phyloP scores from a whole-genome alignment of 75 land plant species.

The Isoetes taiwanensis region DNA sequence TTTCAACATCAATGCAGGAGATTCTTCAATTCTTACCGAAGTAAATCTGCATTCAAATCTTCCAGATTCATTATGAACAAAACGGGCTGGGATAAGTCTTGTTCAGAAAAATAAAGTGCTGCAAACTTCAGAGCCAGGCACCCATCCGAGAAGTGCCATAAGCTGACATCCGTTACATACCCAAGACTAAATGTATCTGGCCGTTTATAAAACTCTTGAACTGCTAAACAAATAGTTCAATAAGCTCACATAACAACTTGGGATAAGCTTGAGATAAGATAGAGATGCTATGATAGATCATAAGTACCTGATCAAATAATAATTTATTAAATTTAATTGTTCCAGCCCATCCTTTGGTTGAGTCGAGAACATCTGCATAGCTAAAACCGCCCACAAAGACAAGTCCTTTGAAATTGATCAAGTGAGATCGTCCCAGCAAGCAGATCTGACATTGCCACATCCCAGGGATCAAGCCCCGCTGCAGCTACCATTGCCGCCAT shows the following conservation, averaged over 20 bases:
- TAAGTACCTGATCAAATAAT: slow-evolving; percentile 40
- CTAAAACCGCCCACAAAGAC: slow-evolving; percentile 97
- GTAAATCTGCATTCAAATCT: slow-evolving; percentile 90
- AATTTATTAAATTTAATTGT: slow-evolving; percentile 75
- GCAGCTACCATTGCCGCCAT: slow-evolving; percentile 87
- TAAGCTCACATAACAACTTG: background rate
- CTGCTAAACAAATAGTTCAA: background rate
- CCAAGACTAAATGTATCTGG: slow-evolving; percentile 95
- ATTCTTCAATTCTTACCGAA: slow-evolving; percentile 61
- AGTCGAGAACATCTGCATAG: slow-evolving; percentile 93
- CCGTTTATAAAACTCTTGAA: slow-evolving; percentile 71
- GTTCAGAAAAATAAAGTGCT: slow-evolving; percentile 36
- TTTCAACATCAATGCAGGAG: slow-evolving; percentile 83
- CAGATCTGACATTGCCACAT: slow-evolving; percentile 84
- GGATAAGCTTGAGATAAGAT: background rate
- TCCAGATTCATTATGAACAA: slow-evolving; percentile 90
- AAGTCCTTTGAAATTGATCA: slow-evolving; percentile 58
- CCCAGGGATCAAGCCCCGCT: slow-evolving; percentile 97
- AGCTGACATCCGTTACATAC: slow-evolving; percentile 98
- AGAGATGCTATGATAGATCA: background rate
- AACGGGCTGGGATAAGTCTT: slow-evolving; percentile 80
- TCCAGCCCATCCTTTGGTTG: slow-evolving; percentile 96
- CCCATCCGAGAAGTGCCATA: slow-evolving; percentile 96
- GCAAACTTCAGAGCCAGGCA: slow-evolving; percentile 65
- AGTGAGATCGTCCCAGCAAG: slow-evolving; percentile 33